Evolutionary conservation across 352 stramenopile species (phyloP).

Genomic region (Pythium aphanidermatum): DNA sequence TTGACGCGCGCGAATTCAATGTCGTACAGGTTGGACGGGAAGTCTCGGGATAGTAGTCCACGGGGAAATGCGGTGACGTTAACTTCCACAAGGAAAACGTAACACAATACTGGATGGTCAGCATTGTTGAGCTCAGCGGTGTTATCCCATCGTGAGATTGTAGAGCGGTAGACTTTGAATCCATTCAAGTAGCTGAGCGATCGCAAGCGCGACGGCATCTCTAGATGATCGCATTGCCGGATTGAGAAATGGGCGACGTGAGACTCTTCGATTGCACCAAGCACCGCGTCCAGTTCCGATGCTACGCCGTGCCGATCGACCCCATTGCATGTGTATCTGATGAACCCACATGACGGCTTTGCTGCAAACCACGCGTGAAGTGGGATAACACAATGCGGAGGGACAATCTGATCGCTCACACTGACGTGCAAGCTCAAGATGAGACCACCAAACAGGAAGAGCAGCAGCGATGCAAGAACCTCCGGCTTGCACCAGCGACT

Average conservation of each 20-base stretch:
- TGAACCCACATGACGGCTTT: slow-evolving; percentile 29
- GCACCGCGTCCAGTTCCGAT: slow-evolving; percentile 4
- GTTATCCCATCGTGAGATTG: slow-evolving; percentile 21
- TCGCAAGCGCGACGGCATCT: slow-evolving; percentile 20
- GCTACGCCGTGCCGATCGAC: not conserved
- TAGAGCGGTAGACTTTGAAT: slow-evolving; percentile 39
- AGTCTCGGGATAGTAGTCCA: slow-evolving; percentile 26
- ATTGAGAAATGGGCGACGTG: slow-evolving; percentile 16
- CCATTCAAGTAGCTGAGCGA: slow-evolving; percentile 22
- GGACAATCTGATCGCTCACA: not conserved
- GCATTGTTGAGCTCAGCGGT: slow-evolving; percentile 21
- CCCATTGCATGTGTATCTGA: slow-evolving; percentile 28
- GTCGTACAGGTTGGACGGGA: slow-evolving; percentile 21
- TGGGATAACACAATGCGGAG: slow-evolving; percentile 25
- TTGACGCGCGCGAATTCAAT: slow-evolving; percentile 32
- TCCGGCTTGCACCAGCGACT: no score
- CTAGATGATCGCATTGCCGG: slow-evolving; percentile 23
- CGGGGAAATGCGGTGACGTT: slow-evolving; percentile 25
- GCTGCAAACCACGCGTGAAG: slow-evolving; percentile 28
- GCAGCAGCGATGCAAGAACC: no score
- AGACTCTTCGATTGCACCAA: slow-evolving; percentile 1
- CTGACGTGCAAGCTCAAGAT: slow-evolving; percentile 15
- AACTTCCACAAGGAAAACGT: slow-evolving; percentile 23
- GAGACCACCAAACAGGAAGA: slow-evolving; percentile 15
- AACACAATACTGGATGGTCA: slow-evolving; percentile 23